phyloP scores from a whole-genome alignment of 2,329 filamentous ascomycete species.

The Penicillium sp. region DNA sequence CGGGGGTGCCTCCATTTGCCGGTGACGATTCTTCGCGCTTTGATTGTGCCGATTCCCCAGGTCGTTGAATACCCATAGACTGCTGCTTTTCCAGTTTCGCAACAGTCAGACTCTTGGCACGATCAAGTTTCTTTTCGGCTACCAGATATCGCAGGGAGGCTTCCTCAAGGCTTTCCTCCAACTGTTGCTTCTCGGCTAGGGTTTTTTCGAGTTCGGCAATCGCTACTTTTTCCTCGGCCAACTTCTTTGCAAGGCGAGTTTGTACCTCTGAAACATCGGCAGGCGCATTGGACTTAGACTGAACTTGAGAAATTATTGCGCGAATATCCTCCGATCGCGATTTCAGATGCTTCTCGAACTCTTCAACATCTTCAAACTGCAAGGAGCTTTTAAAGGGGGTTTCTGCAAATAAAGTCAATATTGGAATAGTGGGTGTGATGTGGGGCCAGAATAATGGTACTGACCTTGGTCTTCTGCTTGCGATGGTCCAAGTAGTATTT shows the following conservation, averaged over 20 bases:
- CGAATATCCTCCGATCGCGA: constrained; percentile 74
- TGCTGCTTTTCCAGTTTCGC: constrained; percentile 91
- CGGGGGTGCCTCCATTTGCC: constrained; percentile 54
- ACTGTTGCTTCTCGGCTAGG: constrained; percentile 73
- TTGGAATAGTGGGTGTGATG: background rate
- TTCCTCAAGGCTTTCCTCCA: constrained; percentile 81
- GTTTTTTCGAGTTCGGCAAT: constrained; percentile 72
- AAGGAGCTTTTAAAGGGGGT: constrained; percentile 52
- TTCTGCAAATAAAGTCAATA: constrained; percentile 17
- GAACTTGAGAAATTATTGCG: constrained; percentile 67
- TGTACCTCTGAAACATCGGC: constrained; percentile 73
- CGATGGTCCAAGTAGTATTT: constrained; percentile 37
- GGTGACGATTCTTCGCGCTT: constrained; percentile 52
- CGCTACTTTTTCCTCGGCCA: constrained; percentile 80
- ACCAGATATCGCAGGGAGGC: constrained; percentile 91
- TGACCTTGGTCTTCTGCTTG: constrained; percentile 31
- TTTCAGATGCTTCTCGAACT: constrained; percentile 76
- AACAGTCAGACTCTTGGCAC: constrained; percentile 82
- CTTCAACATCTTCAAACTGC: constrained; percentile 53
- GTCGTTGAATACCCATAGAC: constrained; percentile 61
- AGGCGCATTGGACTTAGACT: constrained; percentile 51
- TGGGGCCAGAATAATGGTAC: constrained; percentile 4
- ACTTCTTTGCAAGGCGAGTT: constrained; percentile 67
- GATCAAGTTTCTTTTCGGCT: constrained; percentile 90
- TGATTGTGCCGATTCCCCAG: constrained; percentile 46